Conservation (phyloP, 176 grass and related monocot genomes). For the Canna indica region DNA sequence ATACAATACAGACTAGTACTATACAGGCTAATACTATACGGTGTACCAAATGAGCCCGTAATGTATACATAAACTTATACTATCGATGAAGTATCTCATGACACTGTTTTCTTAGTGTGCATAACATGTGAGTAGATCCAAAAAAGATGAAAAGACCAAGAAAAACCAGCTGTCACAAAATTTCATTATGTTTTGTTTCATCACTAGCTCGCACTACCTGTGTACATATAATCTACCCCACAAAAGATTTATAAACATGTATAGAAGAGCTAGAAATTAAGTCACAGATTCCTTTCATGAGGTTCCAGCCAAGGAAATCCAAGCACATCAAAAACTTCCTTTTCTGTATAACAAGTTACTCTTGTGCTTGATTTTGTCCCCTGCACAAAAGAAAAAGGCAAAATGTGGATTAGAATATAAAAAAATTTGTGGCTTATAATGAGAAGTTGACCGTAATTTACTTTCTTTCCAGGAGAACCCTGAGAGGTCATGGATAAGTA, state of each 20-base stretch:
- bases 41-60: too few species aligned
- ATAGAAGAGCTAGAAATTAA: neutral
- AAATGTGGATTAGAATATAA: neutral
- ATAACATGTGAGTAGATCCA: too few species aligned
- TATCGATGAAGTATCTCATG: too few species aligned
- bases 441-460: slow-evolving; percentile 12
- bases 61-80: too few species aligned
- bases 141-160: too few species aligned
- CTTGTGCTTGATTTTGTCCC: slow-evolving; percentile 44
- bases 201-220: neutral
- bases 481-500: slow-evolving; percentile 43
- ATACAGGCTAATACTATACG: too few species aligned
- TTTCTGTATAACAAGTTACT: slow-evolving; percentile 61
- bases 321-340: slow-evolving; percentile 78
- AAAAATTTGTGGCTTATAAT: neutral
- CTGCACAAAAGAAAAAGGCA: slow-evolving; percentile 28
- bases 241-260: too few species aligned
- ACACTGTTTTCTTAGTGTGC: too few species aligned
- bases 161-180: neutral
- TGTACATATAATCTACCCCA: neutral
- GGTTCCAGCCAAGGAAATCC: slow-evolving; percentile 81
- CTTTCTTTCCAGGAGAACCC: slow-evolving; percentile 48
- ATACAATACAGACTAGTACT: too few species aligned
- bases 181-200: neutral
- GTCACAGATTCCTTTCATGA: slow-evolving; percentile 60